These are phyloP conservation scores for Annulohypoxylon moriforme DNA, from an alignment of 495 filamentous ascomycete species.

Conservation along the genomic window DNA sequence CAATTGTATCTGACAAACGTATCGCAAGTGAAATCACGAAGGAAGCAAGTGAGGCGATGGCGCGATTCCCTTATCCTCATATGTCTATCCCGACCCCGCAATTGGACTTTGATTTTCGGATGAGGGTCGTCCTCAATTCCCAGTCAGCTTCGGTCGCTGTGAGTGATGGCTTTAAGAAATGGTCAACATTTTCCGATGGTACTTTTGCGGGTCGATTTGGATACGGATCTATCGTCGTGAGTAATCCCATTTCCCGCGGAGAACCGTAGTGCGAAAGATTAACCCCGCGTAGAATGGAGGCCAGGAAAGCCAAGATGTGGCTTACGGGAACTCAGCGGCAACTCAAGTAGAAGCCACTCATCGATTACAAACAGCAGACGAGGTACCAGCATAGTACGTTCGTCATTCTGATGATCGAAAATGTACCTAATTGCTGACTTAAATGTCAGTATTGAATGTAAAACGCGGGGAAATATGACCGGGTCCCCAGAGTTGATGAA, in stretches of 20 bases:
- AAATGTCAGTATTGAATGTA: conserved; percentile 61
- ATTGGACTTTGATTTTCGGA: conserved; percentile 70
- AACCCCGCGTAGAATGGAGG: conserved; percentile 61
- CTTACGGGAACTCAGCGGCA: conserved; percentile 63
- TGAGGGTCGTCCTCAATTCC: conserved; percentile 70
- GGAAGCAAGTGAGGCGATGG: conserved; percentile 24
- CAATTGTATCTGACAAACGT: conserved; percentile 21
- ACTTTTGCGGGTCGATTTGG: conserved; percentile 71
- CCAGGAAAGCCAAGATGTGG: conserved; percentile 57
- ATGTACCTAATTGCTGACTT: conserved; percentile 10
- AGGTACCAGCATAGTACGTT: conserved; percentile 64
- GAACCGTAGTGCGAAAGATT: neutral
- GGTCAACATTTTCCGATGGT: conserved; percentile 67
- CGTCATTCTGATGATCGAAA: no score
- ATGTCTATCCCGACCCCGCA: conserved; percentile 53
- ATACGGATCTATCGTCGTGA: conserved; percentile 68
- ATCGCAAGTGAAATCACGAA: conserved; percentile 20
- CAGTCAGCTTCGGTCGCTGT: conserved; percentile 62
- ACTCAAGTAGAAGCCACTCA: conserved; percentile 66
- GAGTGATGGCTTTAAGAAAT: conserved; percentile 65
- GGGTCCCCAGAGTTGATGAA: conserved; percentile 69
- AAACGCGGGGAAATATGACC: conserved; percentile 67
- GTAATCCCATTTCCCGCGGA: conserved; percentile 32
- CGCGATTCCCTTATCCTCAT: conserved; percentile 43
- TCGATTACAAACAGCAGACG: conserved; percentile 67